Evolutionary conservation across 139 green algal species (phyloP), one percentile per base, ranked within the genome.

Genomic region (Closterium sp.): DNA sequence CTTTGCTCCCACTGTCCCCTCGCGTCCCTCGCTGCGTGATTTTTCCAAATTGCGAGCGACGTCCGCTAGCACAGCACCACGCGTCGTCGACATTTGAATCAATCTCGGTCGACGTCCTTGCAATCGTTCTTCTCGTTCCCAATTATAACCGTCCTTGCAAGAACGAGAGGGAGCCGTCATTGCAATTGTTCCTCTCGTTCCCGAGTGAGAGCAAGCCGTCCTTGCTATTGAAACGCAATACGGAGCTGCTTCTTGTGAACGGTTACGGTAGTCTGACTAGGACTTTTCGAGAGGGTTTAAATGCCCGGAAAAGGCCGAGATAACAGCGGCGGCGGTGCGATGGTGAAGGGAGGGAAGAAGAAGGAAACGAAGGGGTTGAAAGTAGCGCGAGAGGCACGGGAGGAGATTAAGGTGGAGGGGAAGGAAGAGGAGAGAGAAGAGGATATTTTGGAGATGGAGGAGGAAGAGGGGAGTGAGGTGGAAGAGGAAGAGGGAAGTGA

Each of bases 401-500:
- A 29, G 28, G 84, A 30, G 28, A 2, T 87, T 17, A 28, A 30
- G 84, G 84, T 9, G 84, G n/a, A 9, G 84, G 84, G 28, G 84
- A 4, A 29, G 24, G 87, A 90, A 90, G 87, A 45, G 27, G 87
- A 31, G 27, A 85, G 28, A 45, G 86, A 21, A 28, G n/a, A 90
- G 31, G 29, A 88, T 7, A 13, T 86, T 19, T 1, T 4, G 29
- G 89, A 11, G 86, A 28, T 94, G 79, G 89, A 95, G 92, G 17
- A 34, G 30, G 62, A 31, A 88, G 92, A 79, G 92, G 90, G 89
- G 31, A 88, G 7, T 38, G 88, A 85, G 73, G 70, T 38, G 45
- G 45, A 70, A 70, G 45, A 70, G 11, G 45, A 13, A 70, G 45
- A 19, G 45, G 10, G 10, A 19, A 70, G 45, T 13, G 45, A 70